Base-by-base conservation (phyloP, 1,139 yeast genomes). In the Blastobotrys indianensis region DNA sequence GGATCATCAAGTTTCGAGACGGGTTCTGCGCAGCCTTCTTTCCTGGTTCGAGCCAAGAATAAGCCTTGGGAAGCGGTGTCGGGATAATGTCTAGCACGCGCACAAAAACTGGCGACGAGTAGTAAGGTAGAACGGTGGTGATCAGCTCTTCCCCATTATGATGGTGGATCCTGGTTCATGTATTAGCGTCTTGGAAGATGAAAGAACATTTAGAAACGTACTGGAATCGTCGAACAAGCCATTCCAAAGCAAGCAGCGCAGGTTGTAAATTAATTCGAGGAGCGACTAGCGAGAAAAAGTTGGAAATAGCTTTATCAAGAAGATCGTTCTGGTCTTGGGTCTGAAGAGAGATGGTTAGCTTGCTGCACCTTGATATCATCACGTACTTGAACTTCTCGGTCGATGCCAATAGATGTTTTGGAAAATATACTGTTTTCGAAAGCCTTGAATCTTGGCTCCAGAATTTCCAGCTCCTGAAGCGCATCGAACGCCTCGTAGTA, bases 211-310 rank as follows among this genome's bases (percentile, higher is more conserved):
- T n/a, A n/a, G n/a, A 3, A 11, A 39, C 42, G 20, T 39, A 39
- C 37, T 58, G 48, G 64, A 90, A 94, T 57, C 97, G 76, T 68
- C 98, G 82, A 23, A 92, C 82, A 34, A 92, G 77, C 98, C 98
- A 92, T 69, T 92, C 99, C 10, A 87, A 73, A 9, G 97, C 94
- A 58, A 82, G 82, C 43, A 87, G 63, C 2, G 96, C 77, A 12
- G 95, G 86, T 29, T 80, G 75, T 45, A 88, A 69, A 52, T 78
- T 76, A 74, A 92, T 80, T 58, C 78, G 75, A 2, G 87, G 86
- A 2, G 95, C 83, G n/a, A 81, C 71, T 54, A 90, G 71, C 44
- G 82, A 73, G 51, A 92, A 69, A 60, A 86, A 92, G 13, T 82
- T 82, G 50, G 78, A 77, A 45, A 92, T 77, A 34, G 92, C 88